Evolutionary conservation across 331 rosid species (phyloP), one percentile per base, ranked within the genome.

Genomic region (Rhamnella rubrinervis): DNA sequence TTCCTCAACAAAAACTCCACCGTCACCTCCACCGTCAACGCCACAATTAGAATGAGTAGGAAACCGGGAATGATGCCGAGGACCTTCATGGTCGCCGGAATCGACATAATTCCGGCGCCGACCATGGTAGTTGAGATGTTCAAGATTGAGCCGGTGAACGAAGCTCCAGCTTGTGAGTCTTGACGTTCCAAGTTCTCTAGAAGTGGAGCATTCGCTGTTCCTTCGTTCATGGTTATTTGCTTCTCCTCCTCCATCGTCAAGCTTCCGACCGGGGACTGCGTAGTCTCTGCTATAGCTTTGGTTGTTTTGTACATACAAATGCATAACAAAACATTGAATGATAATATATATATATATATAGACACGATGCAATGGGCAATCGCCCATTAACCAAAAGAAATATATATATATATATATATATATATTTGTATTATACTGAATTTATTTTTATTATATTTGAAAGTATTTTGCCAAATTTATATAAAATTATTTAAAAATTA

Each of bases 61-160:
- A 76, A 46, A 25, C 80, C 80, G 1, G 75, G 80, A 55, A 76
- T 14, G 35, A 69, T 49, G n/a, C 80, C 75, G 8, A 76, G 66
- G 20, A 76, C 71, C 51, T 76, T 76, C 31, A 64, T 69, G 21
- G 80, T 49, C 8, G 80, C 80, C 25, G 80, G 80, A 20, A 76
- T 63, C 1, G 80, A 69, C 75, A 76, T 76, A 49, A 69, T 76
- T 18, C 80, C 75, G 53, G 80, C 75, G 2, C 80, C 80, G 23
- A 76, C 46, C 80, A 76, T 69, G 60, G 80, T 69, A 13, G 80
- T 69, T 37, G 75, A 63, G 66, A 76, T 57, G 75, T 76, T 76
- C 60, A 74, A 66, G 14, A 73, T 61, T 4, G 78, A 71, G 39
- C 78, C 72, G 25, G 67, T n/a, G 26, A 58, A 76, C 8, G 79